These are phyloP conservation scores for Aspergillus sp. DNA, from an alignment of 2,329 filamentous ascomycete species.

Conservation along the genomic window DNA sequence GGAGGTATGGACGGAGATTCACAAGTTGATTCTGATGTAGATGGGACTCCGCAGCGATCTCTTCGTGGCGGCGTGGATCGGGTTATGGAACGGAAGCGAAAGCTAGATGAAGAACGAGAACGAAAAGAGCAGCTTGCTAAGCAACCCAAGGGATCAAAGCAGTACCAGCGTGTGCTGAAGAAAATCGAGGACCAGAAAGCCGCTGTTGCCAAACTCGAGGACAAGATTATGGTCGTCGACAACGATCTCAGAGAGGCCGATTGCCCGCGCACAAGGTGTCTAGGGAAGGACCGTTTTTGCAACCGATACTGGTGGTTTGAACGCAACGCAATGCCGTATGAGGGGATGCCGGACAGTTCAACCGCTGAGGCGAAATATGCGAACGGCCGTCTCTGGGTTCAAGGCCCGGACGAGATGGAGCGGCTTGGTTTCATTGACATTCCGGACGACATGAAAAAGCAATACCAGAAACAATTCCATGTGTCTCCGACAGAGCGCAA, in stretches of 20 bases:
- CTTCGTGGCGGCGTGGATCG: constrained; percentile 66
- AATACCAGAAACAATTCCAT: constrained; percentile 74
- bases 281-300: constrained; percentile 96
- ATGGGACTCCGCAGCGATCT: constrained; percentile 58
- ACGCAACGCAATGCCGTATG: constrained; percentile 96
- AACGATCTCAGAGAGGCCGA: constrained; percentile 92
- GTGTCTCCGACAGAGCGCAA: constrained; percentile 86
- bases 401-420: constrained; percentile 89
- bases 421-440: constrained; percentile 83
- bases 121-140: constrained; percentile 66
- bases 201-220: constrained; percentile 76
- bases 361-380: constrained; percentile 85
- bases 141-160: constrained; percentile 76
- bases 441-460: constrained; percentile 65
- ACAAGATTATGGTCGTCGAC: constrained; percentile 79
- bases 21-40: constrained; percentile 70
- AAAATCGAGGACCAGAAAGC: constrained; percentile 87
- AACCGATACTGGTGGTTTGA: constrained; percentile 99
- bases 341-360: constrained; percentile 80
- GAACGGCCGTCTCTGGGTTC: constrained; percentile 94
- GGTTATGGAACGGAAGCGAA: constrained; percentile 73
- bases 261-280: constrained; percentile 81
- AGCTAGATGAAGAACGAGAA: constrained; percentile 69
- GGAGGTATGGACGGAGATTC: constrained; percentile 59
- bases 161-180: constrained; percentile 82